These are phyloP conservation scores for Phoma herbarum DNA, from an alignment of 2,329 filamentous ascomycete species.

Conservation along the genomic window DNA sequence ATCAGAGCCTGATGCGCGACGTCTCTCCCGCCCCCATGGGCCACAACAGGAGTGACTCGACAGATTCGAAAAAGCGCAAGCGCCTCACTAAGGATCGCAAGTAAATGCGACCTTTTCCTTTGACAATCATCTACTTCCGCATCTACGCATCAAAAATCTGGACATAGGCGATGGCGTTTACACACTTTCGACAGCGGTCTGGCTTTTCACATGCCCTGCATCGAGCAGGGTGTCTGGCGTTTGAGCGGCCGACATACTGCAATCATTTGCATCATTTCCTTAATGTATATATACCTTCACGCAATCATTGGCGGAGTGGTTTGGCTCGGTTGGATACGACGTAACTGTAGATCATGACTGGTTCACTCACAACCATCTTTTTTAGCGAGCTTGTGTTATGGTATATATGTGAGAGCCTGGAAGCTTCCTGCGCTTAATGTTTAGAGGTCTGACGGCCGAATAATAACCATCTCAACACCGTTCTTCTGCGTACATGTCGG, in stretches of 20 bases:
- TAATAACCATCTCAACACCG: slow-evolving; percentile 5
- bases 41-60: slow-evolving; percentile 43
- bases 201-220: slow-evolving; percentile 19
- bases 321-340: slow-evolving; percentile 20
- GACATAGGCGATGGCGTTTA: slow-evolving; percentile 22
- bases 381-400: slow-evolving; percentile 6
- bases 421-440: slow-evolving; percentile 23
- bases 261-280: slow-evolving; percentile 19
- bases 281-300: slow-evolving; percentile 28
- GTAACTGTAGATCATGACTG: slow-evolving; percentile 29
- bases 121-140: slow-evolving; percentile 11
- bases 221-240: slow-evolving; percentile 23
- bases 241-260: slow-evolving; percentile 18
- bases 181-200: slow-evolving; percentile 16
- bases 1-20: slow-evolving; percentile 45
- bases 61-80: slow-evolving; percentile 49
- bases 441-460: slow-evolving; percentile 15
- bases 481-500: background rate
- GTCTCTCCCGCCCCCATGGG: slow-evolving; percentile 45
- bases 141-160: slow-evolving; percentile 23
- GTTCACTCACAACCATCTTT: slow-evolving; percentile 23
- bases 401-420: slow-evolving; percentile 18
- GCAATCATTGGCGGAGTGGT: slow-evolving; percentile 3
- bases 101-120: slow-evolving; percentile 23
- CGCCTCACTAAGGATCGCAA: slow-evolving; percentile 48